Evolutionary conservation across 495 filamentous ascomycete genomes (phyloP).

Genomic region (Podospora appendiculata): DNA sequence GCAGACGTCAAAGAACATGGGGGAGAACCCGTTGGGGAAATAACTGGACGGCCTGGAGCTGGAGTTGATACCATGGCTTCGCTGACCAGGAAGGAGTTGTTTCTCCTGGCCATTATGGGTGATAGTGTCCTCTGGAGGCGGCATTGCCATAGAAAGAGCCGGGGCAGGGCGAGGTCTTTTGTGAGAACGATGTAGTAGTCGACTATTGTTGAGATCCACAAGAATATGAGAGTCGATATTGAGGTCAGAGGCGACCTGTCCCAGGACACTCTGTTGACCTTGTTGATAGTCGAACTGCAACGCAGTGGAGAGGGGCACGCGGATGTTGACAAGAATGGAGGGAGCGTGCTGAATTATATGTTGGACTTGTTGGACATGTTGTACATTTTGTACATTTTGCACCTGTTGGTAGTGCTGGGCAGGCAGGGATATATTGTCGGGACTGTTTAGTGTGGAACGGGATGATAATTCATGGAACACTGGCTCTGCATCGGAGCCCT

Average conservation of each 20-base stretch:
- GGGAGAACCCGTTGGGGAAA: slow-evolving; percentile 12
- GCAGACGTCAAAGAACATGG: slow-evolving; percentile 28
- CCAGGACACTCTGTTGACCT: slow-evolving; percentile 26
- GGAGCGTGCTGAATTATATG: slow-evolving; percentile 33
- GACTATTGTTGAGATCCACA: slow-evolving; percentile 9
- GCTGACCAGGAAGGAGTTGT: slow-evolving; percentile 16
- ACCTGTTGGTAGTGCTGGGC: slow-evolving; percentile 8
- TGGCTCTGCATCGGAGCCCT: slow-evolving; percentile 30
- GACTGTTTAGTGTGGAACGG: slow-evolving; percentile 20
- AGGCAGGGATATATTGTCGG: slow-evolving; percentile 23
- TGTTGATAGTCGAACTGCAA: slow-evolving; percentile 22
- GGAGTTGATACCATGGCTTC: slow-evolving; percentile 12
- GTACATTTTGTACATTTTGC: too few species aligned
- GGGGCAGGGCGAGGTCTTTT: slow-evolving; percentile 31
- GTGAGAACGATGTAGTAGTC: slow-evolving; percentile 9
- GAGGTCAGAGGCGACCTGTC: slow-evolving; percentile 25
- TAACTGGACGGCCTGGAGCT: slow-evolving; percentile 14
- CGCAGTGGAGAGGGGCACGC: slow-evolving; percentile 18
- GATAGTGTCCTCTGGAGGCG: slow-evolving; percentile 9
- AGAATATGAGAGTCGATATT: slow-evolving; percentile 5
- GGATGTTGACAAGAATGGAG: slow-evolving; percentile 16
- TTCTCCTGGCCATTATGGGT: slow-evolving; percentile 29
- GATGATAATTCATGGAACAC: slow-evolving; percentile 26
- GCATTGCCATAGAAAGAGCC: slow-evolving; percentile 19
- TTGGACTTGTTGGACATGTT: slow-evolving; percentile 3